Conservation (phyloP, 1,284 basidiomycete species). For the Inonotus hispidus region DNA sequence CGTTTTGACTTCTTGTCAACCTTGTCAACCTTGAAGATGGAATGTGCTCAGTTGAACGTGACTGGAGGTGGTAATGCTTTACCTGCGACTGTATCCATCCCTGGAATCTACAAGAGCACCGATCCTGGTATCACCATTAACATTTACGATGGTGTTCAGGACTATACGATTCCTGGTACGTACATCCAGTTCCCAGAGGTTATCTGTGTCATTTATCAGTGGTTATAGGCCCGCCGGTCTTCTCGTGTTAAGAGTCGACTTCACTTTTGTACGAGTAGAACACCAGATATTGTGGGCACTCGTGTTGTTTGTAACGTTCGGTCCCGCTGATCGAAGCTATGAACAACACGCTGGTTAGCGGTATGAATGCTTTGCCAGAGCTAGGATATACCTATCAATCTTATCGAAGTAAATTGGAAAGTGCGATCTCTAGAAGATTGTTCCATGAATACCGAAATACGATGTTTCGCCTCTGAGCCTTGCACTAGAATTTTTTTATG, state of each 20-base stretch:
- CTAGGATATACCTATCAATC: no score
- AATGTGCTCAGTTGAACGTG: slow-evolving; percentile 44
- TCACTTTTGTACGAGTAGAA: no score
- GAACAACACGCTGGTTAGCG: no score
- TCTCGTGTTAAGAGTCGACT: no score
- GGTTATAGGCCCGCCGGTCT: not conserved
- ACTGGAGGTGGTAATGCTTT: slow-evolving; percentile 41
- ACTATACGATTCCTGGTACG: slow-evolving; percentile 14
- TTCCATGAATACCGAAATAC: no score
- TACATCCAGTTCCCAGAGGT: not conserved
- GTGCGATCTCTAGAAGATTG: no score
- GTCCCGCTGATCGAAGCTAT: no score
- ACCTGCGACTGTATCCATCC: slow-evolving; percentile 45
- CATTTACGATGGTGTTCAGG: slow-evolving; percentile 32
- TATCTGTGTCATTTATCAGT: not conserved
- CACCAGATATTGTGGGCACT: no score
- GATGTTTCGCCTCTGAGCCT: not conserved
- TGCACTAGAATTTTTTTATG: not conserved
- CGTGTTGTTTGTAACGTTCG: no score
- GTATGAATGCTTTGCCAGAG: no score
- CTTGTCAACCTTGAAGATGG: slow-evolving; percentile 32
- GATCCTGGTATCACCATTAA: slow-evolving; percentile 33
- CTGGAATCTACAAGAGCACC: slow-evolving; percentile 39
- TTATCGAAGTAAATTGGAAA: no score
- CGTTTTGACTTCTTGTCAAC: no score